Evolutionary conservation across 176 grass and related monocot genomes (phyloP), one percentile per base, ranked within the genome.

Genomic region (Urochloa ruziziensis): DNA sequence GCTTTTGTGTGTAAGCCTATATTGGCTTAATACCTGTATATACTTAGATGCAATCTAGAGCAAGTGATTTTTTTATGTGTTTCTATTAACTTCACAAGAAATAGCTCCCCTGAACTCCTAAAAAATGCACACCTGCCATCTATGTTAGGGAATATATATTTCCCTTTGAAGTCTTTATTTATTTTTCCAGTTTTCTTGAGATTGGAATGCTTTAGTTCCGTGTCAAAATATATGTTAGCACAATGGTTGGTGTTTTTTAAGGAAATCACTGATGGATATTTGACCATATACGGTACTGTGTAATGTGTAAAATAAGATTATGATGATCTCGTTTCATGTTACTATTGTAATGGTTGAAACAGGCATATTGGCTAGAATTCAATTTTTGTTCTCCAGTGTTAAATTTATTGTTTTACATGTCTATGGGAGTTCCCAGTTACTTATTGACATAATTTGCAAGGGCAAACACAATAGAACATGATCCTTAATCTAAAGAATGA

Each of bases 211-310:
- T 74, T 67, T 18, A 16, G 14, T 30, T 80, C 42, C 47, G 1
- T 57, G 44, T 53, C 10, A 75, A 79, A 80, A 51, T 62, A 40
- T 77, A 63, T 78, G 14, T 79, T 78, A 30, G 7, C 24, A n/a
- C 16, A 8, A 64, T 11, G 7, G 5, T 73, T 4, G 28, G 5
- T 7, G 4, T n/a, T 53, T 33, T 21, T 43, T 19, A 24, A 58
- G 12, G n/a, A 44, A 61, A 61, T 61, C 14, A 40, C 35, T 58
- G 2, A 19, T 42, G 10, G 15, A 62, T 44, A 44, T 63, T 75
- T 37, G 48, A 37, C 73, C 52, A n/a, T 57, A 23, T 57, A 59
- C 21, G 23, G 16, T 18, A 4, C 2, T 39, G n/a, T 54, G 12
- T 54, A 57, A 15, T 39, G n/a, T 53, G 23, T 75, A 15, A 56